phyloP scores from a whole-genome alignment of 192 early-diverging fungal genomes.

The Tieghemiomyces parasiticus region DNA sequence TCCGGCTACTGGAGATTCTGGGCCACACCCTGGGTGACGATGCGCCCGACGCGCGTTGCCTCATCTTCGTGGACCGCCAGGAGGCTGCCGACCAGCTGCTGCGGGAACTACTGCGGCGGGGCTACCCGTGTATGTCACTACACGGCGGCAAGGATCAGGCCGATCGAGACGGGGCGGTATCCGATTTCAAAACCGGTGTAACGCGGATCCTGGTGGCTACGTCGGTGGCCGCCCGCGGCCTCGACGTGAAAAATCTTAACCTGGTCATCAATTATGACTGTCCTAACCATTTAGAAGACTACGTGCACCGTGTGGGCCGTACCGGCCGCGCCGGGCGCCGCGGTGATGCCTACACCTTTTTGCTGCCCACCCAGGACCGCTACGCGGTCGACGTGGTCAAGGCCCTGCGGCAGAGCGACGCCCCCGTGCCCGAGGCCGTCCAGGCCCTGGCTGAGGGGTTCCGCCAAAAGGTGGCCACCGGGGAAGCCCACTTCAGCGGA shows the following conservation, averaged over 20 bases:
- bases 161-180: conserved; percentile 81
- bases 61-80: conserved; percentile 94
- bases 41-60: conserved; percentile 45
- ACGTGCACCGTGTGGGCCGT: conserved; percentile 95
- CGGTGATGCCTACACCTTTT: conserved; percentile 92
- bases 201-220: conserved; percentile 90
- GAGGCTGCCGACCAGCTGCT: conserved; percentile 86
- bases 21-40: conserved; percentile 64
- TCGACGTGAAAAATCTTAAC: conserved; percentile 89
- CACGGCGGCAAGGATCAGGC: conserved; percentile 94
- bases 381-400: conserved; percentile 87
- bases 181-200: conserved; percentile 85
- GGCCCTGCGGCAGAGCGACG: conserved; percentile 66
- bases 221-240: conserved; percentile 84
- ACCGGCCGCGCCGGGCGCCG: conserved; percentile 97
- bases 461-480: neutral
- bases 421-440: conserved; percentile 57
- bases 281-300: conserved; percentile 97
- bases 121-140: conserved; percentile 77
- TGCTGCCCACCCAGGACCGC: conserved; percentile 84
- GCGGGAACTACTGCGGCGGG: conserved; percentile 63
- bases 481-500: conserved; percentile 18
- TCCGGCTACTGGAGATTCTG: conserved; percentile 74
- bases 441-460: conserved; percentile 54
- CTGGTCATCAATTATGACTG: conserved; percentile 94